Evolutionary conservation across 2,329 filamentous ascomycete genomes (phyloP).

Genomic region (Fusarium clavum): DNA sequence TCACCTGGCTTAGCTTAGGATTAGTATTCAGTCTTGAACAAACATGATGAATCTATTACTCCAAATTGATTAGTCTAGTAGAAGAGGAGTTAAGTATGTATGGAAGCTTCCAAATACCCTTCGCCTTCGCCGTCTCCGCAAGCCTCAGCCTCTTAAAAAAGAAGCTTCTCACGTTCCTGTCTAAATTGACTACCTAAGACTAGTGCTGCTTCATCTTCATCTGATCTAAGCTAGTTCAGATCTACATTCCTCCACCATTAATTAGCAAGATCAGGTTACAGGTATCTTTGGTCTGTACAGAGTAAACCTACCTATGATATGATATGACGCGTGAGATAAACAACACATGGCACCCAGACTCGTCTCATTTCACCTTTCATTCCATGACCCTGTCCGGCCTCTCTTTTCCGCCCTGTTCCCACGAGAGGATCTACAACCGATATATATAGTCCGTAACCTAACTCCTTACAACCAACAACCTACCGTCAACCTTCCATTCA

Average conservation of each 20-base stretch:
- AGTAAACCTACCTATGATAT: not conserved
- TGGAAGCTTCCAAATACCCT: not conserved
- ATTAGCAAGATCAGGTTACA: too few species aligned
- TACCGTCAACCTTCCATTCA: not conserved
- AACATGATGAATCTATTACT: not conserved
- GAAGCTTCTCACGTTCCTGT: not conserved
- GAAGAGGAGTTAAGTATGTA: not conserved
- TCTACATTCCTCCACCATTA: not conserved
- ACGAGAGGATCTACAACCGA: constrained; percentile 1
- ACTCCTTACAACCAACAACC: not conserved
- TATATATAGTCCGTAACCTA: not conserved
- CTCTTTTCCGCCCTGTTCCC: constrained; percentile 26
- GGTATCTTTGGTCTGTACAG: too few species aligned
- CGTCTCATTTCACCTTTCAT: not conserved
- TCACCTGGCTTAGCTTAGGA: not conserved
- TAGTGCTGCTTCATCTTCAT: not conserved
- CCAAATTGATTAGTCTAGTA: not conserved
- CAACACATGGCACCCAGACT: not conserved
- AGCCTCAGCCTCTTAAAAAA: not conserved
- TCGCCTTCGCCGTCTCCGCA: constrained; percentile 30
- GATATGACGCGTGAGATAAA: not conserved
- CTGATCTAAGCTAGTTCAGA: not conserved
- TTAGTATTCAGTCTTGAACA: too few species aligned
- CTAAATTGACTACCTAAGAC: not conserved
- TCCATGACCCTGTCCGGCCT: constrained; percentile 15